Base-by-base conservation (phyloP, 345 rosid genomes). In the Boechera stricta region DNA sequence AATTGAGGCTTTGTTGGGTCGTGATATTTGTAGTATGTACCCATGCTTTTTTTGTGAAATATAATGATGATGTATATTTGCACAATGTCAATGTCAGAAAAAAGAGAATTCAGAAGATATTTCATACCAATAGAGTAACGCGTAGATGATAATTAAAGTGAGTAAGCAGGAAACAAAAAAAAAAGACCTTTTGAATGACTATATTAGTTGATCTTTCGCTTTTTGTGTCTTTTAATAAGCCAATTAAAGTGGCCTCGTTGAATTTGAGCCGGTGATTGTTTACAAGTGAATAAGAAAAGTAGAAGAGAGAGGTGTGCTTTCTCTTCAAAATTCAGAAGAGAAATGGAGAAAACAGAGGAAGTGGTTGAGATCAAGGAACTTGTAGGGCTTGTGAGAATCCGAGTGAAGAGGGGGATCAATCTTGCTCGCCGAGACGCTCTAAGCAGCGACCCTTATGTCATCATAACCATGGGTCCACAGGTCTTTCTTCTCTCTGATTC, bases 401-500 rank as follows among this genome's bases (percentile, higher is more conserved):
- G 69, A 67, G 86, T 88, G 62, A 67, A 47, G 68, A 80, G 45
- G 75, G 91, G 89, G 45, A 73, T 57, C 72, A 79, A 84, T 74
- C 87, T 88, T 13, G 84, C 79, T 48, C 63, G 75, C 31, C 61
- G 88, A 6, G 88, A 88, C 55, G 2, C 84, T 63, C 5, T 16
- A 11, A 81, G 67, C 81, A 86, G 89, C 73, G 88, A 88, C 38
- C 89, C 91, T 77, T 86, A 80, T 62, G 88, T 84, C 8, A 75
- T 82, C 81, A 8, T 88, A 75, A 74, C 85, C 76, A 76, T 74
- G 77, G 88, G 81, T 8, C 10, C 48, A 6, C 89, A 90, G 87
- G 90, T 75, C 44, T 41, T 39, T 10, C 44, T 0, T 64, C 39
- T 68, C 75, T 71, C 70, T 24, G 9, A 57, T 29, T 44, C 42